Conservation (phyloP, 495 filamentous ascomycete genomes). For the Tuber calosporum region DNA sequence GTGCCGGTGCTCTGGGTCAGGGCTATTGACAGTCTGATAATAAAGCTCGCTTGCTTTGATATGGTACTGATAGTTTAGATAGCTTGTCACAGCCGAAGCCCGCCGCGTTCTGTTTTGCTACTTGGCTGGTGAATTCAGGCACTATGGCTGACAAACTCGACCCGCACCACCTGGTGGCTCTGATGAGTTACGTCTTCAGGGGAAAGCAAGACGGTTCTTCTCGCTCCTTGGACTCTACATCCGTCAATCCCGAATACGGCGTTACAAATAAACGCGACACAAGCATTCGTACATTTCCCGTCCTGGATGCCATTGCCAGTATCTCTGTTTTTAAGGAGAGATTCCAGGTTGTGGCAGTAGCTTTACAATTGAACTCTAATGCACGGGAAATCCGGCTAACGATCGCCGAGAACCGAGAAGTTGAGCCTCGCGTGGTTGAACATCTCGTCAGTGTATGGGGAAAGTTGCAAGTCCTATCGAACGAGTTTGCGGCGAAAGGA, state of each 20-base stretch:
- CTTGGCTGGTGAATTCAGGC: neutral
- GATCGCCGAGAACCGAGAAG: neutral
- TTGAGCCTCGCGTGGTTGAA: neutral
- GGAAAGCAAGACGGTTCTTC: neutral
- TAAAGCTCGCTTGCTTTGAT: neutral
- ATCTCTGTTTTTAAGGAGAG: neutral
- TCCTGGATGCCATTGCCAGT: neutral
- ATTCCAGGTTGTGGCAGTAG: neutral
- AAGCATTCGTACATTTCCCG: neutral
- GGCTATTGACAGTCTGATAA: neutral
- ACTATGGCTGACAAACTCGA: neutral
- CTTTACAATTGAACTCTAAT: neutral
- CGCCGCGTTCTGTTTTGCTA: neutral
- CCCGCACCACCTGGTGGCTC: neutral
- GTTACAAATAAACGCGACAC: neutral
- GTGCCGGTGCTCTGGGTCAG: neutral
- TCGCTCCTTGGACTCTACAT: neutral
- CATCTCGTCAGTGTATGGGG: neutral
- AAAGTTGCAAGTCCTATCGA: neutral
- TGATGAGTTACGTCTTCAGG: neutral
- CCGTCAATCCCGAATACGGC: neutral
- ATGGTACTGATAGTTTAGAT: neutral
- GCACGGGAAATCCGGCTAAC: neutral
- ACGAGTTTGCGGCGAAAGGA: neutral
- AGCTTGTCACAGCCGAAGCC: neutral